Base-by-base conservation (phyloP, 345 rosid genomes). In the Lenwebbia sp. region DNA sequence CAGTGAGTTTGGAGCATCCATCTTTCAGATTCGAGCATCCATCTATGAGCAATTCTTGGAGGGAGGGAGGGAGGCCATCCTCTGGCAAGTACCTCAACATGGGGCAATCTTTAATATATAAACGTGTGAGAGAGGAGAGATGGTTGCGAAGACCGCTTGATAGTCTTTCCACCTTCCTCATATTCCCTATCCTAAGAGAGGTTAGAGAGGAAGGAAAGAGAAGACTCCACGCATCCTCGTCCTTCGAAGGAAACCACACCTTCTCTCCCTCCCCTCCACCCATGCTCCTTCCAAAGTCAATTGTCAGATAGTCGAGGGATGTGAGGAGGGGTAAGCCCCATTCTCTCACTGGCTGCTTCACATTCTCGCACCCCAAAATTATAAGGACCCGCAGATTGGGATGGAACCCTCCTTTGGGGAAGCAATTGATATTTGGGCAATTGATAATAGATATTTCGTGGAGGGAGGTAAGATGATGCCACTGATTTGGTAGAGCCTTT, bases 241-340 rank as follows among this genome's bases (percentile, higher is more conserved):
- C 26, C n/a, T n/a, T n/a, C n/a, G n/a, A n/a, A 60, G 74, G 74
- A 60, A 60, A 60, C 0, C 10, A 14, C 5, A 0, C 21, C 74
- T 60, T 0, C 74, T 60, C 74, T 28, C 40, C 74, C 74, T 60
- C 74, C 74, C 0, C 21, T 60, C 74, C n/a, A n/a, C n/a, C 70
- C 70, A 60, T 60, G 19, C 1, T n/a, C 6, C 30, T 26, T 57
- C 15, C 65, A 0, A n/a, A n/a, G n/a, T 58, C 70, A 5, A 58
- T 58, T 1, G 0, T 0, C 14, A 58, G 17, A 5, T 0, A 0
- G 0, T 0, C 0, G 8, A 58, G 70, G 70, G 70, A 58, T 58
- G 74, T 60, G 74, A 60, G 74, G 0, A n/a, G 1, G 2, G 0
- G 0, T 60, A 60, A 60, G 10, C 37, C 10, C 74, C 74, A 60